These are phyloP conservation scores for Xylaria telfairii DNA, from an alignment of 495 filamentous ascomycete genomes.

Conservation along the genomic window DNA sequence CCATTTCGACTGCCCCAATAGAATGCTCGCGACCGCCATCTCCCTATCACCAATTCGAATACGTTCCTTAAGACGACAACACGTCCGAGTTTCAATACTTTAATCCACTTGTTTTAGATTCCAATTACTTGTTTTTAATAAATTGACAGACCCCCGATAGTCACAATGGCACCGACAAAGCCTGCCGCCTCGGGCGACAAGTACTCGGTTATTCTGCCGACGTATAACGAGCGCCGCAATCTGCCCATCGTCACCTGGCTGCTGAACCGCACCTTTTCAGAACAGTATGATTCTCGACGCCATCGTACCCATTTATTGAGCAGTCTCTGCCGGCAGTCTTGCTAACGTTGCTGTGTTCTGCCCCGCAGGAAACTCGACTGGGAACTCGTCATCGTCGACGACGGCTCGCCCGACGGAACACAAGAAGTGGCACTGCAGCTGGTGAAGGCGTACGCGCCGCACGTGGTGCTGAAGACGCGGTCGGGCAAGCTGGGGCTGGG, in stretches of 20 bases:
- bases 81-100: background rate
- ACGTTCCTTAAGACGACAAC: constrained; percentile 25
- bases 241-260: constrained; percentile 95
- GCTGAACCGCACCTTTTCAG: constrained; percentile 85
- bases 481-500: constrained; percentile 94
- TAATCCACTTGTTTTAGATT: background rate
- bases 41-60: constrained; percentile 35
- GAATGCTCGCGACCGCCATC: constrained; percentile 26
- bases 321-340: background rate
- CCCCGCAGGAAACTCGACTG: constrained; percentile 82
- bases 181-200: constrained; percentile 62
- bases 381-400: constrained; percentile 97
- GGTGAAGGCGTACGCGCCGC: constrained; percentile 77
- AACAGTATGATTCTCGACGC: constrained; percentile 62
- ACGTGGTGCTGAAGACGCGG: constrained; percentile 83
- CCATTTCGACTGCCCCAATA: constrained; percentile 29
- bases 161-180: constrained; percentile 46
- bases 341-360: background rate
- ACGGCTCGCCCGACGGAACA: constrained; percentile 95
- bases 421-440: constrained; percentile 89
- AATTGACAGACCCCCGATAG: background rate
- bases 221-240: constrained; percentile 97
- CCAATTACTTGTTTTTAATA: constrained; percentile 7
- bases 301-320: rapidly evolving
- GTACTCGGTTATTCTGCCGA: constrained; percentile 96